These are phyloP conservation scores for Planoprotostelium fungivorum DNA, from an alignment of 78 protist genomes.

Conservation along the genomic window DNA sequence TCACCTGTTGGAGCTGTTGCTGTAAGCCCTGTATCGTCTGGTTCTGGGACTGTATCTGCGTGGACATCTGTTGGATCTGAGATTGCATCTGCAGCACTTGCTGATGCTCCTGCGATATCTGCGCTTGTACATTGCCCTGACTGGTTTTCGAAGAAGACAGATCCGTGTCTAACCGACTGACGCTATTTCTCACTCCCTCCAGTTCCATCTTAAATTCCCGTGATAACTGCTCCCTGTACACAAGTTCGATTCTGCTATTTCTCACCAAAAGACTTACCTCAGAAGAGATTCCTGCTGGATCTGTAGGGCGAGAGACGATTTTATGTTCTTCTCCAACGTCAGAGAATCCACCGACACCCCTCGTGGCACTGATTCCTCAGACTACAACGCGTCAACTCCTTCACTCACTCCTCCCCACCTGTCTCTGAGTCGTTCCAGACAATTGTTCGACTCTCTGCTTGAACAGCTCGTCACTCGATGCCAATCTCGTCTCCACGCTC, in stretches of 20 bases:
- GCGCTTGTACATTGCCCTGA: neutral
- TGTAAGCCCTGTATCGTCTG: neutral
- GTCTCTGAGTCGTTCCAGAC: neutral
- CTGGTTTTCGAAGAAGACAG: neutral
- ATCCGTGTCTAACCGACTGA: neutral
- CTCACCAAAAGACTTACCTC: neutral
- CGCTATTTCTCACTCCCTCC: neutral
- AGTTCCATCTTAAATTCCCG: neutral
- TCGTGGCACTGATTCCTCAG: neutral
- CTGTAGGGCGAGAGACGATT: neutral
- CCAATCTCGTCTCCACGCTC: neutral
- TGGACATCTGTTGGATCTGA: neutral
- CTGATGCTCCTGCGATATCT: neutral
- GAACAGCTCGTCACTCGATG: neutral
- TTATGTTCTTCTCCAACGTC: neutral
- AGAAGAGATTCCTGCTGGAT: neutral
- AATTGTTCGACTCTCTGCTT: neutral
- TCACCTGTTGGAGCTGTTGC: neutral
- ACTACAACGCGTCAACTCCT: neutral
- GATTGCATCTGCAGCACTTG: neutral
- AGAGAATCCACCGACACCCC: neutral
- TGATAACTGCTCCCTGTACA: neutral
- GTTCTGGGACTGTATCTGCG: neutral
- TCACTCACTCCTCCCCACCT: too few species aligned
- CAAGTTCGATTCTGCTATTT: neutral